Evolutionary conservation across 176 grass and related monocot species (phyloP).

Genomic region (Paspalum notatum): DNA sequence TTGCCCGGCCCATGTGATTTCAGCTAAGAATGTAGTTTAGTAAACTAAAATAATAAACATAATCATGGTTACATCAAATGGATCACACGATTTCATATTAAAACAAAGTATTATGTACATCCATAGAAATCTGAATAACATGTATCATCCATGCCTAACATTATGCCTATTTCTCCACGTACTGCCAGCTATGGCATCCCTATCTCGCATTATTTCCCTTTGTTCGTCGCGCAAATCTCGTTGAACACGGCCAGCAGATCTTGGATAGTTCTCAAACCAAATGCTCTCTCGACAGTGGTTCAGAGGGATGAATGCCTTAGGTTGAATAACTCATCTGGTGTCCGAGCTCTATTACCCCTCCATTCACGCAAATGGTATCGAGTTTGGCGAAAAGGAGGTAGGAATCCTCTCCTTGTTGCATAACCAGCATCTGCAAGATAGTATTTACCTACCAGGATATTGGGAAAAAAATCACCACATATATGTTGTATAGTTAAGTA

Average conservation of each 20-base stretch:
- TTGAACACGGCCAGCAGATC: neutral
- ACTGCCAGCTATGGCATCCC: neutral
- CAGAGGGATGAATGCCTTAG: neutral
- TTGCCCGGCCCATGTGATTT: too few species aligned
- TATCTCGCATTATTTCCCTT: neutral
- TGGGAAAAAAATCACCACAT: too few species aligned
- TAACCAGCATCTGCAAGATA: too few species aligned
- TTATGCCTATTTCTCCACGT: too few species aligned
- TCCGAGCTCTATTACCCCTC: neutral
- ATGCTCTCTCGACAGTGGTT: neutral
- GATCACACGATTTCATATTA: neutral
- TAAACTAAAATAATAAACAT: too few species aligned
- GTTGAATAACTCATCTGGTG: conserved; percentile 26
- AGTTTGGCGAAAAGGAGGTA: neutral
- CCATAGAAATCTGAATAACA: neutral
- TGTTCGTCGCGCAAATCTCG: neutral
- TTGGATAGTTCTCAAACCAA: conserved; percentile 9
- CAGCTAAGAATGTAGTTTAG: too few species aligned
- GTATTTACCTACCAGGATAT: too few species aligned
- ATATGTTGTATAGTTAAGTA: too few species aligned
- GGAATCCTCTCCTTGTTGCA: too few species aligned
- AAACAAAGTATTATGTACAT: neutral
- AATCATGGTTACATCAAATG: neutral
- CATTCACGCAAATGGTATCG: conserved; percentile 32
- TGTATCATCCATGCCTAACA: neutral